Base-by-base conservation (phyloP, 495 filamentous ascomycete species). In the Staphylotrichum longicolle region DNA sequence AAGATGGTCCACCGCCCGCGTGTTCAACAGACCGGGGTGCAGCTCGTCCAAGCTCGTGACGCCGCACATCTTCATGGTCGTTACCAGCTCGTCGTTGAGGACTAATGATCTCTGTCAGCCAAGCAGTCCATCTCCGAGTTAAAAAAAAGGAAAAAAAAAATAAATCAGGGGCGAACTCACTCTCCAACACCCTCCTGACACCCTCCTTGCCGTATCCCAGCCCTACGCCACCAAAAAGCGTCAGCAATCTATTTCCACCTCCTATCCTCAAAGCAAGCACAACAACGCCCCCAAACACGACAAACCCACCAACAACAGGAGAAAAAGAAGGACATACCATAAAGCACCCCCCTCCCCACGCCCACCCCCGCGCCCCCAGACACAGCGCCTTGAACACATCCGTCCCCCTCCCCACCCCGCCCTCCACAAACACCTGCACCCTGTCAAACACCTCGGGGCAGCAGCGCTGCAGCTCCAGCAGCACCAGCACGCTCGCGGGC, bases 31-130 rank as follows among this genome's bases (percentile, higher is more conserved):
- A 11, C 86, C 86, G 1, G 89, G 87, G 66, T 87, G 82, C 8
- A 86, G 82, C 73, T 91, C 79, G n/a, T 83, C 79, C 7, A 93
- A 75, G 57, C 86, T 78, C 33, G 86, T 91, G 40, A 94, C 82
- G 3, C 89, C 90, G 61, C 82, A 85, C 74, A 91, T 86, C 42
- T 85, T 82, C 90, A 94, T 93, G 6, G 89, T 85, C 5, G 85
- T 89, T 66, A 88, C 84, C 39, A 93, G 72, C 68, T 93, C 91
- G 65, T 93, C 90, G 66, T 83, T 83, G 59, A 94, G 75, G 11
- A 93, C 87, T 89, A 27, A 27, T 41, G 3, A 44, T 5, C 12
- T 42, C 20, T 27, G 52, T 55, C 40, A 51, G 40, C 42, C 35
- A n/a, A 33, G 20, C 20, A 27, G 20, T 27, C 20, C 20, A 3